These are phyloP conservation scores for Hortiboletus flavorubellus DNA, from an alignment of 768 basidiomycete species.

Conservation along the genomic window DNA sequence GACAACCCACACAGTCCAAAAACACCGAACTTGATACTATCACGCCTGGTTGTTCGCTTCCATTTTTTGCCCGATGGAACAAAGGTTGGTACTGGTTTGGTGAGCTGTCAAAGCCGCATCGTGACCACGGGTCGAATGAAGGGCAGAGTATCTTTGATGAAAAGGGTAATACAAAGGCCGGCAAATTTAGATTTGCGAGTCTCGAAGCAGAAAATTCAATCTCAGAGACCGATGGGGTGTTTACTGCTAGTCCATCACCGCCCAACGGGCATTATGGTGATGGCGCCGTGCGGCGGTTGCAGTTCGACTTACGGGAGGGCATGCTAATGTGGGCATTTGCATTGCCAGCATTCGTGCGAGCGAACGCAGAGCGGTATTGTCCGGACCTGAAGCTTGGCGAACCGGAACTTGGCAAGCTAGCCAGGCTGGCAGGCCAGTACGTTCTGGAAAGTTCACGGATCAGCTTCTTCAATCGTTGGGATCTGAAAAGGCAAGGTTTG, in stretches of 20 bases:
- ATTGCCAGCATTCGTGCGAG: constrained; percentile 19
- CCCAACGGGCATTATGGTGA: constrained; percentile 12
- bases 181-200: constrained; percentile 19
- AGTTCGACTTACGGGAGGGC: constrained; percentile 15
- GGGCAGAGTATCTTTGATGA: constrained; percentile 9
- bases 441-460: constrained; percentile 13
- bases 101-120: constrained; percentile 13
- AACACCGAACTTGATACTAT: constrained; percentile 10
- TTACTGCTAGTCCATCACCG: neutral
- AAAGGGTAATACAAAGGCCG: constrained; percentile 12
- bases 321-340: constrained; percentile 13
- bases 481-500: constrained; percentile 11
- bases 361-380: constrained; percentile 10
- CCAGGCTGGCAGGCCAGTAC: neutral
- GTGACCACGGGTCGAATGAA: constrained; percentile 4
- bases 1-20: constrained; percentile 15
- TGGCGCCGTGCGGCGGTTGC: constrained; percentile 12
- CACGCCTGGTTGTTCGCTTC: constrained; percentile 15
- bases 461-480: constrained; percentile 3
- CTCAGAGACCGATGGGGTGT: constrained; percentile 11
- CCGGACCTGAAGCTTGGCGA: constrained; percentile 11
- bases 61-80: constrained; percentile 19
- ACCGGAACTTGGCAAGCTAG: constrained; percentile 8
- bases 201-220: constrained; percentile 14
- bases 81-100: constrained; percentile 16